Base-by-base conservation (phyloP, 805 yeast genomes). In the Starmerella vitae region DNA sequence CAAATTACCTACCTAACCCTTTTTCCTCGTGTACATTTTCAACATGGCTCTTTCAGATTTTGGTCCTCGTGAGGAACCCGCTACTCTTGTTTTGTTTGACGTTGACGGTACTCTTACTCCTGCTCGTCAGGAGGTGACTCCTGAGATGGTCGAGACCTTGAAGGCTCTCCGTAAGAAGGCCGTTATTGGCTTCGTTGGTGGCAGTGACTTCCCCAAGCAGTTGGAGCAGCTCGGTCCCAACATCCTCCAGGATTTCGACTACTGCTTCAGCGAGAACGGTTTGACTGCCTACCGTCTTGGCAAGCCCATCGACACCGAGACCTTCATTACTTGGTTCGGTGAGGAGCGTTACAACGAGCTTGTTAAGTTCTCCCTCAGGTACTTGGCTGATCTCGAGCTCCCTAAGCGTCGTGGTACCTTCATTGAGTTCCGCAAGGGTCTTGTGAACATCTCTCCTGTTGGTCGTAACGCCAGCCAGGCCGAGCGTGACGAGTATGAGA, bases 381-480 rank as follows among this genome's bases (percentile, higher is more conserved):
- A 91, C 70, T 71, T 91, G 53, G 62, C 94, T 39, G 79, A 79
- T 33, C 61, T 91, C 40, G 97, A 91, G 50, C 63, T 91, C 52
- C 99, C 99, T 58, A 72, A 80, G 61, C 84, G 96, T 76, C 84
- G 96, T 71, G 99, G 99, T 64, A 91, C 99, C 44, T 91, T 91
- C 65, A 67, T 91, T 53, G 99, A 91, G 71, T 91, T 91, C 74
- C 83, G 99, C 76, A 91, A 91, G 64, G 99, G 99, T 64, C 86
- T 91, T 94, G 82, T 91, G 65, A 91, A 91, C 66, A 84, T 91
- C 48, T 85, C 96, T 13, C 99, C 99, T 53, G 76, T 91, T 45
- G 99, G 99, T 57, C 84, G 99, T 76, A 91, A 91, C 62, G 97
- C 97, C 46, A 77, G 93, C 30, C 84, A 84, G 51, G 74, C 73